Base-by-base conservation (phyloP, 1,139 yeast species). In the Pichia sp. region DNA sequence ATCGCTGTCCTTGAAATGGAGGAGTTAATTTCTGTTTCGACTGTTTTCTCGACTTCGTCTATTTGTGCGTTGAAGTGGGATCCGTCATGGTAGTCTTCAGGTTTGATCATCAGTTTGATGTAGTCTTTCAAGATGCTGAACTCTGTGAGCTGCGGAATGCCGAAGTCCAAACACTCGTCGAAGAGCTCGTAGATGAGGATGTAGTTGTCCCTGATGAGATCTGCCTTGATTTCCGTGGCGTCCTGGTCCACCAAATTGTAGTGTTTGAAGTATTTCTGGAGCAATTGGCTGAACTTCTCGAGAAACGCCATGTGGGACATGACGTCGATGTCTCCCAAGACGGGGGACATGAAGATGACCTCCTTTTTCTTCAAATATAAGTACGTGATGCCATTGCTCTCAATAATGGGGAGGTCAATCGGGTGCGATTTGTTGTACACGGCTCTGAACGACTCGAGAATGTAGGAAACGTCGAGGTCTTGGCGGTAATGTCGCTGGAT, bases 91-190 rank as follows among this genome's bases (percentile, higher is more conserved):
- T 57, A 59, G 5, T 53, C 52, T 29, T 53, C 60, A 10, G 54
- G 55, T 34, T 54, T 52, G 23, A 57, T 53, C 58, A 59, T 66
- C 5, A 72, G 62, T 56, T 75, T 82, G 61, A 86, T 84, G 62
- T 85, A 87, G 67, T 87, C 92, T 66, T 81, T 82, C 59, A 86
- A 72, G 26, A 86, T 82, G 66, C 82, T 84, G 31, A 85, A 81
- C 60, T 87, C 92, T 1, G 92, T 85, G 49, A 86, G 74, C 67
- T 87, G 95, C 0, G 90, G 86, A 2, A 84, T 71, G 0, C 93
- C 92, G 67, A 70, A 85, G 67, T 86, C 92, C 76, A 84, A 72
- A 71, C 84, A 79, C 67, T 86, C 93, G 66, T 86, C 93, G 53
- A 86, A 74, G 51, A 86, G 70, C 69, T 86, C 92, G 67, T 84